Evolutionary conservation across 768 basidiomycete species (phyloP).

Genomic region (Psilocybe tampanensis): DNA sequence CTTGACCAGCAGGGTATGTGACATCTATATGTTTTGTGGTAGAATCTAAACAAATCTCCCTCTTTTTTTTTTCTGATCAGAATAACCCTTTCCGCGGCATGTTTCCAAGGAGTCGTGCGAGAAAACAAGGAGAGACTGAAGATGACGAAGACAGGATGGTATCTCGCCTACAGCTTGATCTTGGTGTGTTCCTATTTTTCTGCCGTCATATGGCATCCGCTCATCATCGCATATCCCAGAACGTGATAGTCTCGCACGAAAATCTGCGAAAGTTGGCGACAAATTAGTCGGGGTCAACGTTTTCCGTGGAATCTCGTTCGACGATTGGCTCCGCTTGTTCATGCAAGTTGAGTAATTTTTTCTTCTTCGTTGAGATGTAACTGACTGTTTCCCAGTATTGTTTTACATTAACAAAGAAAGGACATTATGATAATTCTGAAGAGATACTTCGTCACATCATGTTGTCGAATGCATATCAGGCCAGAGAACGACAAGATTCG

Average conservation of each 20-base stretch:
- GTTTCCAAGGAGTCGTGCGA: conserved; percentile 53
- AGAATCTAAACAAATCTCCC: too few species aligned
- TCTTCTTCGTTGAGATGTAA: background rate
- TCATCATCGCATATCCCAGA: conserved; percentile 48
- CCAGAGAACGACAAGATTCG: conserved; percentile 61
- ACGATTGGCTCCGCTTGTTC: conserved; percentile 83
- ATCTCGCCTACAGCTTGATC: conserved; percentile 72
- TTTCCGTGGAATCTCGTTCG: conserved; percentile 83
- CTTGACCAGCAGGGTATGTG: conserved; percentile 69
- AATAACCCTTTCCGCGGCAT: conserved; percentile 66
- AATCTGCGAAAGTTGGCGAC: conserved; percentile 40
- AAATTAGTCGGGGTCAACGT: conserved; percentile 52
- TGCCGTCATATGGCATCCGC: background rate
- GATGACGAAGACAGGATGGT: conserved; percentile 74
- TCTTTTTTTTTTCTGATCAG: background rate
- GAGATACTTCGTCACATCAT: conserved; percentile 79
- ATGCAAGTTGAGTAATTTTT: conserved; percentile 65
- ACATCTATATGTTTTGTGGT: too few species aligned
- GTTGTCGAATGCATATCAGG: conserved; percentile 72
- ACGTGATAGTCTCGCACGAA: conserved; percentile 56
- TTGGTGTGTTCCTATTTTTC: conserved; percentile 51
- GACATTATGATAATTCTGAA: conserved; percentile 66
- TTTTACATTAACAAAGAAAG: conserved; percentile 66
- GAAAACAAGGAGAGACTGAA: conserved; percentile 45
- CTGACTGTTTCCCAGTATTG: conserved; percentile 54